A percentile compares a stretch with the other conserved stretches of the same genome.
Conservation (phyloP, 106 monocot genomes). For the Allium sativum region DNA sequence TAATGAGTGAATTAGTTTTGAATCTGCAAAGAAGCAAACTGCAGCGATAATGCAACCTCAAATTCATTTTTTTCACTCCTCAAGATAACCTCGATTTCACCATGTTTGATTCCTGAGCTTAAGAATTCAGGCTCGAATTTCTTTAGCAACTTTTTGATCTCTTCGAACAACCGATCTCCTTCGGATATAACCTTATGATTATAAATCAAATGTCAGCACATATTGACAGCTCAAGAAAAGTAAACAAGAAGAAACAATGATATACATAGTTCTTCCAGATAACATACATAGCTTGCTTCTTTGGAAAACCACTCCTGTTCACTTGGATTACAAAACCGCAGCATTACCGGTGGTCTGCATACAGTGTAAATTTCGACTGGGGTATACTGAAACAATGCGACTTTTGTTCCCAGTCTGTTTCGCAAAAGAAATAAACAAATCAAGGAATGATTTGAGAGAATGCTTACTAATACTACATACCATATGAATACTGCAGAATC, state of each 20-base stretch:
- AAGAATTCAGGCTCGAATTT: conserved; percentile 30
- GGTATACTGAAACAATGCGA: conserved; percentile 86
- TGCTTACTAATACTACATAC: not conserved
- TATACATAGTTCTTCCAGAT: not conserved
- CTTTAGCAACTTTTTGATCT: conserved; percentile 32
- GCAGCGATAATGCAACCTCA: conserved; percentile 40
- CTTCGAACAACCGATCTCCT: conserved; percentile 38
- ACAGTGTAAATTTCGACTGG: conserved; percentile 66
- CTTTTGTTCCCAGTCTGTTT: conserved; percentile 67
- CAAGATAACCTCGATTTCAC: conserved; percentile 52
- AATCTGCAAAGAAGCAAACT: too few species aligned
- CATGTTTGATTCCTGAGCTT: conserved; percentile 10
- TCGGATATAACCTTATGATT: conserved; percentile 37
- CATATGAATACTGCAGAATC: too few species aligned
- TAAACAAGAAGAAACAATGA: not conserved
- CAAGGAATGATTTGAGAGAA: not conserved
- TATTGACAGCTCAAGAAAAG: not conserved
- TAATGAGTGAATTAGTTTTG: too few species aligned
- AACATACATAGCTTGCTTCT: conserved; percentile 60
- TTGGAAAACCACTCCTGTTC: conserved; percentile 53
- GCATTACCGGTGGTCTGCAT: conserved; percentile 50
- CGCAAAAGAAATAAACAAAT: not conserved
- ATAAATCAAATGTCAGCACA: conserved; percentile 11
- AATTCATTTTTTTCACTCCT: conserved; percentile 56
- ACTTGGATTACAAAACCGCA: conserved; percentile 51